A percentile compares a stretch with the other conserved stretches of the same genome.
Conservation (phyloP, 805 yeast species). For the Yarrowia osloensis region DNA sequence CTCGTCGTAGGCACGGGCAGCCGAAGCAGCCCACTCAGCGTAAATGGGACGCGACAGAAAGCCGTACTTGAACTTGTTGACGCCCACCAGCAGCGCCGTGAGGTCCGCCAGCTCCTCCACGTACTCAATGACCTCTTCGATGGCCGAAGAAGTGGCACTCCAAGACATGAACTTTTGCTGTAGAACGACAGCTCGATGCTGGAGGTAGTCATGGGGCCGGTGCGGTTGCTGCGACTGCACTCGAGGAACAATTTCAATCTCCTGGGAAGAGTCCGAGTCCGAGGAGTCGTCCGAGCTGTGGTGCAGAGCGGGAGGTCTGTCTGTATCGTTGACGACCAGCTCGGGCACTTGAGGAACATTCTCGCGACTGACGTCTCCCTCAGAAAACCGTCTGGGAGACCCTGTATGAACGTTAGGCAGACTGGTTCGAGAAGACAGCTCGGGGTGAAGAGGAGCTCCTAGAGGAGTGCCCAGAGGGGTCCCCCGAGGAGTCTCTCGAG, state of each 20-base stretch:
- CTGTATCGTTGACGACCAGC: neutral
- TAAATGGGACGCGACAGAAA: slow-evolving; percentile 51
- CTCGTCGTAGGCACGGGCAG: slow-evolving; percentile 25
- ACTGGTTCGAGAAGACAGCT: slow-evolving; percentile 5
- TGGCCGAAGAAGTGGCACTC: slow-evolving; percentile 54
- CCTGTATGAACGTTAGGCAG: slow-evolving; percentile 5
- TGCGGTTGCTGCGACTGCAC: neutral
- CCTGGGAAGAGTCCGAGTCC: slow-evolving; percentile 12
- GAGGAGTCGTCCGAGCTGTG: slow-evolving; percentile 2
- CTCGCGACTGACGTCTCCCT: neutral
- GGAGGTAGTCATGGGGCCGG: slow-evolving; percentile 24
- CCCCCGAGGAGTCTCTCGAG: neutral
- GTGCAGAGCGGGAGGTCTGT: neutral
- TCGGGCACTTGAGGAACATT: neutral
- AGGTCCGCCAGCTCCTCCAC: slow-evolving; percentile 50
- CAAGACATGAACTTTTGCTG: slow-evolving; percentile 49
- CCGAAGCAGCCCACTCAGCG: slow-evolving; percentile 33
- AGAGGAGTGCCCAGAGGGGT: neutral
- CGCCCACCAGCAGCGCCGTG: slow-evolving; percentile 51
- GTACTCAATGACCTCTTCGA: slow-evolving; percentile 53
- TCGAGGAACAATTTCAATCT: slow-evolving; percentile 12
- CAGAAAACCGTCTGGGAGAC: neutral
- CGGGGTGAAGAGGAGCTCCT: neutral
- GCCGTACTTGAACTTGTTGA: slow-evolving; percentile 53
- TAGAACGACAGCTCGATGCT: slow-evolving; percentile 36